Conservation (phyloP, 2,329 filamentous ascomycete genomes). For the Sclerotinia borealis region DNA sequence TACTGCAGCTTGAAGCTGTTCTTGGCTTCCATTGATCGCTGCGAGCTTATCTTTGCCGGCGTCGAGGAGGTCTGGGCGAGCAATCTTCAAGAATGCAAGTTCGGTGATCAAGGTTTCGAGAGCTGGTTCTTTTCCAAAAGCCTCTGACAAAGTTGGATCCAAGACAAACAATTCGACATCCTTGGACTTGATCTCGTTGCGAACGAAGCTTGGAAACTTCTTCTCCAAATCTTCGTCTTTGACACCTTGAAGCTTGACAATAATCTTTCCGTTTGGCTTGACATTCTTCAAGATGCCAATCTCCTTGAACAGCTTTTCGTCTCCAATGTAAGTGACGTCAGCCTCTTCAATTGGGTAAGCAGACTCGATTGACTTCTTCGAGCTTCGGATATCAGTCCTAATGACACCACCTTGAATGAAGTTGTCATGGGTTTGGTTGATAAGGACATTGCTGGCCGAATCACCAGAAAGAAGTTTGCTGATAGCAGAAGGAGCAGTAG, state of each 20-base stretch:
- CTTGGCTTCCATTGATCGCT: slow-evolving; percentile 48
- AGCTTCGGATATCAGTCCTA: slow-evolving; percentile 79
- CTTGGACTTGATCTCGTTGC: slow-evolving; percentile 66
- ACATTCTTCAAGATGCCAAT: slow-evolving; percentile 67
- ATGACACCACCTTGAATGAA: slow-evolving; percentile 69
- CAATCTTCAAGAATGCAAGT: slow-evolving; percentile 75
- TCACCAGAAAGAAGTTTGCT: slow-evolving; percentile 63
- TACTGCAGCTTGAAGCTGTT: slow-evolving; percentile 47
- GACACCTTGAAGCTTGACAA: slow-evolving; percentile 70
- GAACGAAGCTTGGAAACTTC: slow-evolving; percentile 64
- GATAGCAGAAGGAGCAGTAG: slow-evolving; percentile 56
- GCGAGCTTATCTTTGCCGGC: slow-evolving; percentile 62
- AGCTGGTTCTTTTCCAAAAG: slow-evolving; percentile 57
- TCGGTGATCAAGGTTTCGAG: slow-evolving; percentile 66
- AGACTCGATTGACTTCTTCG: slow-evolving; percentile 75
- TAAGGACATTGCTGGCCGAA: slow-evolving; percentile 55
- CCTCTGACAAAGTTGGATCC: slow-evolving; percentile 62
- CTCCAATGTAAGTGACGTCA: slow-evolving; percentile 71
- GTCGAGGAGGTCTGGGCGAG: slow-evolving; percentile 58
- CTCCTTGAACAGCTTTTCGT: slow-evolving; percentile 72
- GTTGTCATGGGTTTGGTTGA: slow-evolving; percentile 59
- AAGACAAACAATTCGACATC: slow-evolving; percentile 67
- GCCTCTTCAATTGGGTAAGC: slow-evolving; percentile 76
- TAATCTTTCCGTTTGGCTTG: slow-evolving; percentile 63
- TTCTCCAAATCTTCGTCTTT: slow-evolving; percentile 90